Base-by-base conservation (phyloP, 1,139 yeast species). In the Blastobotrys proliferans region DNA sequence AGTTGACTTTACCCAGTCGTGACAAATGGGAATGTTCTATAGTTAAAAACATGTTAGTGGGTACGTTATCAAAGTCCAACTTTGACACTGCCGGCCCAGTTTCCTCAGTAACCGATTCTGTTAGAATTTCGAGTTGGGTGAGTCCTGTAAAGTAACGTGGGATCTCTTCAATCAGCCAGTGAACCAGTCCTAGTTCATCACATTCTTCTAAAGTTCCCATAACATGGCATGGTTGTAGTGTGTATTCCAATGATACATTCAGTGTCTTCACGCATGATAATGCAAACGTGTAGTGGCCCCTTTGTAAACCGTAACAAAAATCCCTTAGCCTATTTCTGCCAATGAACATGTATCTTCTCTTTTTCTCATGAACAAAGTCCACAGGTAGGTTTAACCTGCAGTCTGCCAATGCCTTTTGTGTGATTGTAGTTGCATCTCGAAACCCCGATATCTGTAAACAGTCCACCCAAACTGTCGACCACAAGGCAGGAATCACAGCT, bases 101-200 rank as follows among this genome's bases (percentile, higher is more conserved):
- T 4, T 35, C 30, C 26, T 41, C 44, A 3, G 25, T 26, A 10
- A 36, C 35, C 2, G 40, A 35, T 32, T 41, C 44, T 1, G 44
- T 35, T 4, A 41, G 27, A 4, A 41, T 31, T 28, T 41, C 44
- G n/a, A 41, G 27, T 22, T 35, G 40, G 6, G 40, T 19, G n/a
- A 41, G 27, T n/a, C 35, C 35, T 9, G 44, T 41, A 25, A 41
- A 41, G 20, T 41, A 41, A 18, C 25, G 30, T 2, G 44, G 44
- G n/a, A 41, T 36, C 27, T 35, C 33, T 22, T 41, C 44, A 29
- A 41, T 24, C n/a, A 41, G 35, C 44, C 44, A 41, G 26, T 41
- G 40, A 16, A 41, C 44, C 17, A 41, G 26, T 8, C 44, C 40
- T 13, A 41, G 25, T 17, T 41, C 44, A 19, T 41, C 44, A 16